Percentiles rank a stretch among this genome's conserved stretches.
phyloP scores from a whole-genome alignment of 1,284 basidiomycete species.

The Cryptococcus sp. region DNA sequence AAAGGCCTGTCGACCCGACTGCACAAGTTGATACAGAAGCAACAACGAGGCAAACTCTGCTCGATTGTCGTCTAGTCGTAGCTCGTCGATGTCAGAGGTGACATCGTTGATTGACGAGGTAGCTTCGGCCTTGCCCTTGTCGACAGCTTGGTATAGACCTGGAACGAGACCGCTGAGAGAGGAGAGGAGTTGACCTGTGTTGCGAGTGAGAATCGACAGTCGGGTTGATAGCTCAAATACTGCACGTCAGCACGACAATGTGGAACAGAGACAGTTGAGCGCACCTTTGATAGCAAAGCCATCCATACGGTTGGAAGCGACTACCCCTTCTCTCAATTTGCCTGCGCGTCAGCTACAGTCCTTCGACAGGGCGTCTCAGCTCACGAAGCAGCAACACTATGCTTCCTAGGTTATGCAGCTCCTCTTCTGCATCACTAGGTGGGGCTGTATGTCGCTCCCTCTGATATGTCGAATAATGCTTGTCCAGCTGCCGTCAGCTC shows the following conservation, averaged over 20 bases:
- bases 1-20: slow-evolving; percentile 8
- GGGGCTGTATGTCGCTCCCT: slow-evolving; percentile 16
- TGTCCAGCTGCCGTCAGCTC: slow-evolving; percentile 21
- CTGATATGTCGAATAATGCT: slow-evolving; percentile 22
- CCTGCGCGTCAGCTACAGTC: slow-evolving; percentile 18
- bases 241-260: slow-evolving; percentile 10
- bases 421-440: slow-evolving; percentile 13
- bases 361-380: slow-evolving; percentile 2
- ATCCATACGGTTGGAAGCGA: slow-evolving; percentile 39
- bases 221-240: slow-evolving; percentile 42
- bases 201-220: slow-evolving; percentile 34
- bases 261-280: slow-evolving; percentile 2
- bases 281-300: slow-evolving; percentile 42
- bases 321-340: slow-evolving; percentile 44
- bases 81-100: neutral
- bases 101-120: neutral
- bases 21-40: slow-evolving; percentile 34
- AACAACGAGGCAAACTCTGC: slow-evolving; percentile 27
- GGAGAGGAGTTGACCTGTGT: slow-evolving; percentile 35
- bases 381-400: slow-evolving; percentile 40
- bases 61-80: slow-evolving; percentile 11
- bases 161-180: slow-evolving; percentile 40
- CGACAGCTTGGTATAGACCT: slow-evolving; percentile 27
- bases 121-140: neutral
- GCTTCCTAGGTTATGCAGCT: slow-evolving; percentile 34